phyloP scores from a whole-genome alignment of 345 rosid species.

The Alliaria petiolata region DNA sequence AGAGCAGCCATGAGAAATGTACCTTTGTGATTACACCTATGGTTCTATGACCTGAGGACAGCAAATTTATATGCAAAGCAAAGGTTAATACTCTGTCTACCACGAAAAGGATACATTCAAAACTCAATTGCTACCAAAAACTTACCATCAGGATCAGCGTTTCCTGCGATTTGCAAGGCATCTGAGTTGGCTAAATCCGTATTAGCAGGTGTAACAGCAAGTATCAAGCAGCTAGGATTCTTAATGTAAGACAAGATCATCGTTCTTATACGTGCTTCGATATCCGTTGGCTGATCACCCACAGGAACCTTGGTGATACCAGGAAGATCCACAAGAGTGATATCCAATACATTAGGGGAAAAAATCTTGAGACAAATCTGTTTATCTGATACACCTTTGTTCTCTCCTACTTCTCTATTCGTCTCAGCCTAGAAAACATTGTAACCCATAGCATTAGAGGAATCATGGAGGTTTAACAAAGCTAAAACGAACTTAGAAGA shows the following conservation, averaged over 20 bases:
- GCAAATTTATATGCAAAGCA: not conserved
- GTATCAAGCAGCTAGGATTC: constrained; percentile 73
- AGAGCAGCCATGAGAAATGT: not conserved
- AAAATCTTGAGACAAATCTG: constrained; percentile 82
- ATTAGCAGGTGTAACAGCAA: constrained; percentile 92
- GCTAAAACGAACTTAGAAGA: not conserved
- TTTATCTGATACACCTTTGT: constrained; percentile 91
- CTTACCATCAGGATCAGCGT: constrained; percentile 91
- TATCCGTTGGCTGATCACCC: constrained; percentile 93
- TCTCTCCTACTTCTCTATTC: constrained; percentile 73
- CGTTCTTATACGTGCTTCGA: constrained; percentile 91
- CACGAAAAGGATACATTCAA: not conserved
- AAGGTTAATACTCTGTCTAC: not conserved
- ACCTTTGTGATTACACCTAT: constrained; percentile 96
- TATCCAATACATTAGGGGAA: constrained; percentile 94
- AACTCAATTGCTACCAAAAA: not conserved
- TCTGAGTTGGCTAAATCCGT: constrained; percentile 94
- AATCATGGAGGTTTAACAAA: not conserved
- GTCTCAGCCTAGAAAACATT: constrained; percentile 66
- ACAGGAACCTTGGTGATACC: constrained; percentile 97
- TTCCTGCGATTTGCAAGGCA: constrained; percentile 92
- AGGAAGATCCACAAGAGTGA: constrained; percentile 92
- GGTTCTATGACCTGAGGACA: constrained; percentile 67
- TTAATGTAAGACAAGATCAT: constrained; percentile 96
- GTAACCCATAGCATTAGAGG: not conserved